Conservation (phyloP, 83 land plant genomes). For the Diphasiastrum complanatum region DNA sequence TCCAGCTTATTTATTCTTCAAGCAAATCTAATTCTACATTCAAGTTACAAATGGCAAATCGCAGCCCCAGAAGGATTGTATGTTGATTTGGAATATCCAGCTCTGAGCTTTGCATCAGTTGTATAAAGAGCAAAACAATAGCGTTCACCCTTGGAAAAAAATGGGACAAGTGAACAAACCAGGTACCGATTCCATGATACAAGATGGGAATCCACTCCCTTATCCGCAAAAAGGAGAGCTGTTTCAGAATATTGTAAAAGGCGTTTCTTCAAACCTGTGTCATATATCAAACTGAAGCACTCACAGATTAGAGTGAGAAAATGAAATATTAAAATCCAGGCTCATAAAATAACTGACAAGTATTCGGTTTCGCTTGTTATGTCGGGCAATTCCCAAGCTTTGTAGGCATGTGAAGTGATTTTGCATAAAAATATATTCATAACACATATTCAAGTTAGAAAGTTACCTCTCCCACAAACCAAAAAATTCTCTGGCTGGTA, state of each 20-base stretch:
- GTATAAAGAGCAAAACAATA: background rate
- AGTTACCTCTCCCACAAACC: conserved; percentile 90
- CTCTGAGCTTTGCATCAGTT: background rate
- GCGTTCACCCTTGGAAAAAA: background rate
- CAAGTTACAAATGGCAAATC: background rate
- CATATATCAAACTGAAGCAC: conserved; percentile 67
- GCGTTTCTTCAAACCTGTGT: conserved; percentile 73
- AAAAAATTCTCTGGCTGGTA: conserved; percentile 85
- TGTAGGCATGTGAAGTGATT: background rate
- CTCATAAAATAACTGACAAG: conserved; percentile 3
- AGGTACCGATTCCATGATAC: conserved; percentile 87
- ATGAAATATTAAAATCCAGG: background rate
- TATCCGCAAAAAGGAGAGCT: conserved; percentile 82
- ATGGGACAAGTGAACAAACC: background rate
- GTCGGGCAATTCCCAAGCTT: too few relatives aligned
- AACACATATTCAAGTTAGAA: background rate
- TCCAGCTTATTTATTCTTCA: too few relatives aligned
- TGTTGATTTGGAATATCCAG: background rate
- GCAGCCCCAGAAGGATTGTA: too few relatives aligned
- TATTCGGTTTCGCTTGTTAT: too few relatives aligned
- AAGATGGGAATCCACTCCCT: conserved; percentile 72
- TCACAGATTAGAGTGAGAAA: background rate
- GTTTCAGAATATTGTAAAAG: conserved; percentile 80
- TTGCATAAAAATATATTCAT: background rate
- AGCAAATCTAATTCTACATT: too few relatives aligned